These are phyloP conservation scores for Mrakia blollopis DNA, from an alignment of 768 basidiomycete species.

Conservation along the genomic window DNA sequence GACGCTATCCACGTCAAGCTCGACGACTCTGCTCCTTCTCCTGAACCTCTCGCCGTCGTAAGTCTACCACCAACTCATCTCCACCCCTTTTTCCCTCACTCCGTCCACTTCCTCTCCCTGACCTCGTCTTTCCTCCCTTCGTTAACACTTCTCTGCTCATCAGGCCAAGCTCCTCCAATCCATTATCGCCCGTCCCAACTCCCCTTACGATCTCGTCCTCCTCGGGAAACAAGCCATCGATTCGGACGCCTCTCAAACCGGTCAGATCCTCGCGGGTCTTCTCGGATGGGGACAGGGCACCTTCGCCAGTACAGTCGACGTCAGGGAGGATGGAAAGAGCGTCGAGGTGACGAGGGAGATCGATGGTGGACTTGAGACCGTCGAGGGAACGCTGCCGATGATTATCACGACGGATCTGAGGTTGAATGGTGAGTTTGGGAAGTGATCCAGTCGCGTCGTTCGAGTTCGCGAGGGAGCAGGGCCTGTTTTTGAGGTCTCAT, in stretches of 20 bases:
- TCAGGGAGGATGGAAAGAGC: conserved; percentile 57
- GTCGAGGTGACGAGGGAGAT: conserved; percentile 80
- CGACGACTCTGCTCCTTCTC: conserved; percentile 63
- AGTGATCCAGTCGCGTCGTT: neutral
- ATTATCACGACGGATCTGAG: conserved; percentile 89
- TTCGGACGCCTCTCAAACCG: conserved; percentile 90
- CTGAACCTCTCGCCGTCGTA: conserved; percentile 83
- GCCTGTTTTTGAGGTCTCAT: too few relatives aligned
- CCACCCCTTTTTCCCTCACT: neutral
- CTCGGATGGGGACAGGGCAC: conserved; percentile 90
- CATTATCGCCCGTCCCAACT: conserved; percentile 55
- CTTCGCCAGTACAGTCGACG: conserved; percentile 78
- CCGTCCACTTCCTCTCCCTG: neutral
- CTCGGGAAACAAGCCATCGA: conserved; percentile 98
- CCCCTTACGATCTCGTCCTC: conserved; percentile 75
- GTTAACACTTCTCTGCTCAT: neutral
- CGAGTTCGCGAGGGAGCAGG: neutral
- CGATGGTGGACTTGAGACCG: conserved; percentile 84
- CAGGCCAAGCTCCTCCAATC: conserved; percentile 67
- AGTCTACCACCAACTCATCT: neutral
- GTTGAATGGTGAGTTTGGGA: conserved; percentile 44
- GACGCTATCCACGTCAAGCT: conserved; percentile 82
- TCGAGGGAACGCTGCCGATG: conserved; percentile 71
- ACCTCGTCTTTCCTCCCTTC: neutral
- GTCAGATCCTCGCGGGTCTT: conserved; percentile 93